phyloP scores from a whole-genome alignment of 495 filamentous ascomycete species.

The Melanomma pulvis-pyrius region DNA sequence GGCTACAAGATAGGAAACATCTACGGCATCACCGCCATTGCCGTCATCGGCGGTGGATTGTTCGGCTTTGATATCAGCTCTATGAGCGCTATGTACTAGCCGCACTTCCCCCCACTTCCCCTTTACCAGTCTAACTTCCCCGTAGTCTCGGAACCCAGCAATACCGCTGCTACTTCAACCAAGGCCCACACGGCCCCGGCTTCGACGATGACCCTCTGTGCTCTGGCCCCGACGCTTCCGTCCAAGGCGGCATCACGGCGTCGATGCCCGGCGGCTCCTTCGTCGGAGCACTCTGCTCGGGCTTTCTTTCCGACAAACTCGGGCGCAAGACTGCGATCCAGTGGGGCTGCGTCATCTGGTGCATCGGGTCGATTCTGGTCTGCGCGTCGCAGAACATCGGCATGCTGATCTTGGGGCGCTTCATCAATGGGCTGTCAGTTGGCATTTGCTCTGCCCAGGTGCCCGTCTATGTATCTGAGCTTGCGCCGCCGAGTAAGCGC shows the following conservation, averaged over 20 bases:
- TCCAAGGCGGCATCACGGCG: conserved; percentile 49
- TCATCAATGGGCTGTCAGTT: conserved; percentile 76
- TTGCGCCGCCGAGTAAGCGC: conserved; percentile 69
- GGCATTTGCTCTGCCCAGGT: conserved; percentile 80
- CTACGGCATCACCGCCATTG: conserved; percentile 73
- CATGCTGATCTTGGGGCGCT: conserved; percentile 73
- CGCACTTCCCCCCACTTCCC: conserved; percentile 15
- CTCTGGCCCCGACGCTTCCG: conserved; percentile 39
- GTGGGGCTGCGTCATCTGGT: conserved; percentile 67
- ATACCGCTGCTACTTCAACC: conserved; percentile 50
- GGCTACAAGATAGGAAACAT: conserved; percentile 47
- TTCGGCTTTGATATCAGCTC: conserved; percentile 84
- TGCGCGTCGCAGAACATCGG: conserved; percentile 72
- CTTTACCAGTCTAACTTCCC: neutral
- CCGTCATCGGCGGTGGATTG: conserved; percentile 75
- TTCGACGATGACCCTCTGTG: conserved; percentile 30
- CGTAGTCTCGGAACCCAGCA: conserved; percentile 58
- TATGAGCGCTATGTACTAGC: conserved; percentile 67
- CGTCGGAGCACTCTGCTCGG: conserved; percentile 70
- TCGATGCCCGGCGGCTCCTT: conserved; percentile 77
- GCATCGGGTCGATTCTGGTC: conserved; percentile 68
- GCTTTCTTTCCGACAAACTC: conserved; percentile 65
- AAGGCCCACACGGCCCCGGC: conserved; percentile 55
- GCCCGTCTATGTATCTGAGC: conserved; percentile 76
- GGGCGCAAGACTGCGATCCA: conserved; percentile 71